Evolutionary conservation across 2,329 filamentous ascomycete genomes (phyloP).

Genomic region (Apiospora arundinis): DNA sequence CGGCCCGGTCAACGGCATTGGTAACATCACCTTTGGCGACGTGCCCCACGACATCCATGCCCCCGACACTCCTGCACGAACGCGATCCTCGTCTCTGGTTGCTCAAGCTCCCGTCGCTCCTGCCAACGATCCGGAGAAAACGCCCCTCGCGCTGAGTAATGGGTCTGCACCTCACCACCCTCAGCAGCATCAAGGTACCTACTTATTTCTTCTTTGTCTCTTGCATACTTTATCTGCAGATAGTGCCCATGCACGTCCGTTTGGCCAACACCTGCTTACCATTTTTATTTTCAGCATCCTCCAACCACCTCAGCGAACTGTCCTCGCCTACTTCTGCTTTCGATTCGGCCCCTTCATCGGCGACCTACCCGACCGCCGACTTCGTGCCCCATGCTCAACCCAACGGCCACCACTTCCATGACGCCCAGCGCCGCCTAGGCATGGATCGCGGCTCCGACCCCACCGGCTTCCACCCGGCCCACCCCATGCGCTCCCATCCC

Average conservation of each 20-base stretch:
- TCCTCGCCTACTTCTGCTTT: background rate
- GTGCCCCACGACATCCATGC: slow-evolving; percentile 4
- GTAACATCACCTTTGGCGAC: slow-evolving; percentile 24
- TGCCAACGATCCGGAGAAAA: slow-evolving; percentile 10
- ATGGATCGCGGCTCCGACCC: background rate
- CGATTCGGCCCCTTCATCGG: slow-evolving; percentile 33
- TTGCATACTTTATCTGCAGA: background rate
- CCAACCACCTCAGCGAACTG: background rate
- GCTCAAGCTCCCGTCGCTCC: slow-evolving; percentile 3
- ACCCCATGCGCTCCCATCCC: slow-evolving; percentile 39
- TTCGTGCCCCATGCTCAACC: slow-evolving; percentile 31
- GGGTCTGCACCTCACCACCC: slow-evolving; percentile 16
- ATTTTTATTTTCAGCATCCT: background rate
- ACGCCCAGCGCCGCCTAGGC: background rate
- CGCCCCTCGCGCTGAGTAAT: slow-evolving; percentile 16
- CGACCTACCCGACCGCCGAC: slow-evolving; percentile 30
- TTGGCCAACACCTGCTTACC: background rate
- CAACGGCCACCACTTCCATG: slow-evolving; percentile 26
- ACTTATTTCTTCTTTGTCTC: background rate
- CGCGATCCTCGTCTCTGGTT: background rate
- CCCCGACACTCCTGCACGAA: slow-evolving; percentile 5
- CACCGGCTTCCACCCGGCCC: slow-evolving; percentile 30
- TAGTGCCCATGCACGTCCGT: background rate
- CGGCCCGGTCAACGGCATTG: slow-evolving; percentile 20
- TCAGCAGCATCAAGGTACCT: slow-evolving; percentile 17